These are phyloP conservation scores for Debaryomyces coudertii DNA, from an alignment of 1,139 yeast genomes.

Conservation along the genomic window DNA sequence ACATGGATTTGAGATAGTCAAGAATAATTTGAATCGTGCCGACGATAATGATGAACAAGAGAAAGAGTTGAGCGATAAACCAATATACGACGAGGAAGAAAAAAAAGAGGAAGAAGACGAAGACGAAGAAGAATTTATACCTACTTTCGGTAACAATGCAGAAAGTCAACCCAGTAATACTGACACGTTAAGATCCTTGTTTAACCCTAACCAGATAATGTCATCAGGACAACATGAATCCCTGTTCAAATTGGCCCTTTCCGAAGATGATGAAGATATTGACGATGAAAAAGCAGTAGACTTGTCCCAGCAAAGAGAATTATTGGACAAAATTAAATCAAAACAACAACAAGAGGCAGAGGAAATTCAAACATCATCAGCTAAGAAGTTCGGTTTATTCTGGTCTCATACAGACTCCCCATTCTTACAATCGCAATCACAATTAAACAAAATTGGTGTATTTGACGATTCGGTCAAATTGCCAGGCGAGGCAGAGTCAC, in stretches of 20 bases:
- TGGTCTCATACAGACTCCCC: conserved; percentile 87
- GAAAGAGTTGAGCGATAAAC: conserved; percentile 5
- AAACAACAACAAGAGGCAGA: conserved; percentile 31
- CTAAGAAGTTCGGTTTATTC: conserved; percentile 57
- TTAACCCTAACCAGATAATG: conserved; percentile 51
- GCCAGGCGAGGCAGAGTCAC: conserved; percentile 37
- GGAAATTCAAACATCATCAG: conserved; percentile 9
- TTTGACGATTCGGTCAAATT: conserved; percentile 28
- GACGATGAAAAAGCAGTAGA: conserved; percentile 28
- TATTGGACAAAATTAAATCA: conserved; percentile 35
- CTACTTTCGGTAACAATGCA: conserved; percentile 45
- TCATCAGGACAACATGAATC: conserved; percentile 15
- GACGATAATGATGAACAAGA: conserved; percentile 4
- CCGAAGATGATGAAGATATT: conserved; percentile 42
- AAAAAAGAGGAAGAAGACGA: conserved; percentile 15
- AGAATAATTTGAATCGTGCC: background rate
- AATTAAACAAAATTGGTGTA: conserved; percentile 60
- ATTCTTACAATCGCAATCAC: conserved; percentile 81
- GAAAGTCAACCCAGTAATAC: conserved; percentile 44
- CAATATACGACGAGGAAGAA: conserved; percentile 1
- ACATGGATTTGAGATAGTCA: conserved; percentile 21
- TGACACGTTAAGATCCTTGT: conserved; percentile 64
- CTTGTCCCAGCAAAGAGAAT: conserved; percentile 26
- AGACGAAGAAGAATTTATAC: conserved; percentile 52
- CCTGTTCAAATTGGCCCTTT: conserved; percentile 37